A percentile compares a stretch with the other conserved stretches of the same genome.
Evolutionary conservation across 805 yeast genomes (phyloP).

Genomic region (Sugiyamaella lignohabitans): DNA sequence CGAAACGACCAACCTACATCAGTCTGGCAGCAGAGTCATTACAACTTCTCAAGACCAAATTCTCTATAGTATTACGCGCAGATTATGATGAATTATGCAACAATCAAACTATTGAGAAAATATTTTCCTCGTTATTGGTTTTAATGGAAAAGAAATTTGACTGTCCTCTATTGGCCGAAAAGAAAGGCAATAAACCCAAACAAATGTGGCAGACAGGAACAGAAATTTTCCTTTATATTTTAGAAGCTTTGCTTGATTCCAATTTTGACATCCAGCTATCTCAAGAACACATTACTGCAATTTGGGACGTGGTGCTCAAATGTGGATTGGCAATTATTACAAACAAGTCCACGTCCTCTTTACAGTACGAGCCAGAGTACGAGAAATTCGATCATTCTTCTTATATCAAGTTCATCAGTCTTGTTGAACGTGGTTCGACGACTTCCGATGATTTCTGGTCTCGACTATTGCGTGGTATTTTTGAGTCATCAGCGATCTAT

Average conservation of each 20-base stretch:
- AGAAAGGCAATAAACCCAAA: background rate
- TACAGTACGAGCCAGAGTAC: constrained; percentile 36
- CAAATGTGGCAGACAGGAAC: constrained; percentile 25
- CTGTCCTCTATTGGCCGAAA: constrained; percentile 11
- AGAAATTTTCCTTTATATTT: constrained; percentile 11
- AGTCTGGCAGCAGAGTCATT: constrained; percentile 11
- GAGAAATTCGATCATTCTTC: constrained; percentile 44
- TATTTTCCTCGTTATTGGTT: constrained; percentile 9
- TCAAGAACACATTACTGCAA: constrained; percentile 17
- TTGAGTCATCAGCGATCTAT: constrained; percentile 54
- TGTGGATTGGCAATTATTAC: constrained; percentile 25
- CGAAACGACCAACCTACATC: constrained; percentile 17
- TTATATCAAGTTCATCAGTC: constrained; percentile 35
- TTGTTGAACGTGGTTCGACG: constrained; percentile 8
- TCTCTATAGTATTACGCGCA: background rate
- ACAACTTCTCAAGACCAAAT: background rate
- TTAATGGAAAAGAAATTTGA: constrained; percentile 17
- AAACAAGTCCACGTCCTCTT: constrained; percentile 14
- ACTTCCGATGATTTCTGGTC: constrained; percentile 32
- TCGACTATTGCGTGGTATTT: constrained; percentile 43
- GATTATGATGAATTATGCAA: background rate
- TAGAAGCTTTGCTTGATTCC: constrained; percentile 2
- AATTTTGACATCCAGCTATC: background rate
- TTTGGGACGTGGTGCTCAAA: constrained; percentile 31
- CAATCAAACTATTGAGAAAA: background rate